Evolutionary conservation across 768 basidiomycete species (phyloP).

Genomic region (Hemileccinum rubropunctum): DNA sequence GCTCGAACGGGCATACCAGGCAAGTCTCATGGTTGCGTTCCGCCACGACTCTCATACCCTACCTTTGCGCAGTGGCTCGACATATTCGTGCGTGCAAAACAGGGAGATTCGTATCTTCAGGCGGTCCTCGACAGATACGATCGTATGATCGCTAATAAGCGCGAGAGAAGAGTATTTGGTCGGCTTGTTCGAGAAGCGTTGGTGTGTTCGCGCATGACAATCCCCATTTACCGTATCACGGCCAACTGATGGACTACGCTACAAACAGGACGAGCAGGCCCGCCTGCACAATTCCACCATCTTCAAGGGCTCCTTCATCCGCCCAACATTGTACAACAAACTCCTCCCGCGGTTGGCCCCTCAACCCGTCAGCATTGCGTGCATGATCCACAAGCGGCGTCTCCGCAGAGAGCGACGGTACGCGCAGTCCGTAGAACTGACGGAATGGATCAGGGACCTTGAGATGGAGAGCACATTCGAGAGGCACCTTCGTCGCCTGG

Average conservation of each 20-base stretch:
- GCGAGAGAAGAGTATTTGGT: slow-evolving; percentile 48
- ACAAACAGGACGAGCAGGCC: slow-evolving; percentile 53
- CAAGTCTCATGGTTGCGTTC: slow-evolving; percentile 25
- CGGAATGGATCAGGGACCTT: slow-evolving; percentile 35
- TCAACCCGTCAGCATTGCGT: slow-evolving; percentile 68
- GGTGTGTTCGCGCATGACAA: slow-evolving; percentile 35
- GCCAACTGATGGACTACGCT: not conserved
- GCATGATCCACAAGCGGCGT: slow-evolving; percentile 61
- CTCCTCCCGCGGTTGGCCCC: slow-evolving; percentile 80
- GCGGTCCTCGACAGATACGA: slow-evolving; percentile 57
- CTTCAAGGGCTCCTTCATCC: slow-evolving; percentile 69
- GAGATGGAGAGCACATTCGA: slow-evolving; percentile 41
- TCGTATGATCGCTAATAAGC: slow-evolving; percentile 48
- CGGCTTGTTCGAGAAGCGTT: slow-evolving; percentile 47
- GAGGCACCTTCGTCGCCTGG: slow-evolving; percentile 14
- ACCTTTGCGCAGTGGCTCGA: slow-evolving; percentile 49
- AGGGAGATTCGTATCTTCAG: slow-evolving; percentile 48
- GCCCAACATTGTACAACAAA: slow-evolving; percentile 57
- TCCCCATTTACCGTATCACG: not conserved
- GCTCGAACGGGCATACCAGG: slow-evolving; percentile 57
- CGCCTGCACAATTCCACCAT: slow-evolving; percentile 59
- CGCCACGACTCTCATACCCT: not conserved
- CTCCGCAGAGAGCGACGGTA: slow-evolving; percentile 44
- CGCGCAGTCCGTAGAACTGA: slow-evolving; percentile 31
- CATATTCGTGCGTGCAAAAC: slow-evolving; percentile 48